Base-by-base conservation (phyloP, 495 filamentous ascomycete genomes). In the Lentithecium fluviatile region DNA sequence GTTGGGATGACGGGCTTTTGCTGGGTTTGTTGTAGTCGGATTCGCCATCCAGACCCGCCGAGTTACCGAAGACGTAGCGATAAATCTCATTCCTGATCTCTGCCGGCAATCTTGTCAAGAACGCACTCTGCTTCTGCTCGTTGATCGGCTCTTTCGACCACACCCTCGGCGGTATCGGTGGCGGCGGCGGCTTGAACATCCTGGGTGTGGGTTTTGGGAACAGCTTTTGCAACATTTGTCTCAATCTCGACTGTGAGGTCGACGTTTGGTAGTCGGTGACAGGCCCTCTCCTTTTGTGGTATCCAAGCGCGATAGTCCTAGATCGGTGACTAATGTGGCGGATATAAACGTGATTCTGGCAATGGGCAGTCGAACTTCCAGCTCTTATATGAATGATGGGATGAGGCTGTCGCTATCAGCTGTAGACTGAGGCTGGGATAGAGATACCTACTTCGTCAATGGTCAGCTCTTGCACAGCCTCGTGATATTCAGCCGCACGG, bases 71-170 rank as follows among this genome's bases (percentile, higher is more conserved):
- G 11, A 60, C 56, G 5, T 43, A 25, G 21, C 0, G 3, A 46
- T 60, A 60, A 19, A 60, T 49, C 46, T 52, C 36, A 46, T 60
- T 60, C 37, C 56, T 52, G 4, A 60, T 17, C 26, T 60, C 56
- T 19, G 47, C 8, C 23, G 56, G 56, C 24, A 60, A 29, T 17
- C 25, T 43, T 17, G 46, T 52, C 12, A 52, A 26, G n/a, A 60
- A 60, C n/a, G 36, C 10, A 29, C 34, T 52, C 26, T 45, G 23
- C 20, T 0, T 34, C 37, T 60, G 55, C 11, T 49, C 40, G 26
- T 49, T 1, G 3, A 49, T 50, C 26, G 17, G 17, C 1, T 12
- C 12, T 1, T 50, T 6, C 11, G 11, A 17, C 21, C n/a, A 10
- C 13, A 13, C 32, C 19, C 55, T 23, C 40, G 23, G n/a, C 17